Percentiles rank a stretch among this genome's conserved stretches.
Conservation (phyloP, 1,139 yeast species). For the Suhomyces maxii region DNA sequence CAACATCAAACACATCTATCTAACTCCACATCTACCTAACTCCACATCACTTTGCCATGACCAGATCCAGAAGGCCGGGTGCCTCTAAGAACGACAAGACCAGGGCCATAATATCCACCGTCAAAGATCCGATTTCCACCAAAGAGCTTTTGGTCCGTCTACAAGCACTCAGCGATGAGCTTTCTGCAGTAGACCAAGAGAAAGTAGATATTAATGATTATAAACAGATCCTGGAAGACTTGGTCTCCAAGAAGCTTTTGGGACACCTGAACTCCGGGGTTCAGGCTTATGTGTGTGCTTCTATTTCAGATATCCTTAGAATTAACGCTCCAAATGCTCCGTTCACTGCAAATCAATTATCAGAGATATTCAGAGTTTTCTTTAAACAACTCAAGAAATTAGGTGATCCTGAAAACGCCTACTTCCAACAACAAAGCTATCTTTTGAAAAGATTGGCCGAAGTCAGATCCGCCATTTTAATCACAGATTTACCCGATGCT, state of each 20-base stretch:
- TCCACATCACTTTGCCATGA: neutral
- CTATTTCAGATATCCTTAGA: conserved; percentile 73
- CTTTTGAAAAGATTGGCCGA: conserved; percentile 71
- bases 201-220: conserved; percentile 47
- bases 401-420: conserved; percentile 60
- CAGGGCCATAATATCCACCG: conserved; percentile 49
- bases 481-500: conserved; percentile 72
- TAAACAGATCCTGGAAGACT: conserved; percentile 47
- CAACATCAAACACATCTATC: neutral
- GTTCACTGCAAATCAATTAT: conserved; percentile 61
- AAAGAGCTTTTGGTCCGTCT: conserved; percentile 52
- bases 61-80: conserved; percentile 2
- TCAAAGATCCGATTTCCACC: conserved; percentile 54
- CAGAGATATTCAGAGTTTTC: conserved; percentile 63
- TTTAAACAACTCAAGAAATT: conserved; percentile 62
- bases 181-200: conserved; percentile 63
- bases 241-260: conserved; percentile 59
- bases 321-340: conserved; percentile 93
- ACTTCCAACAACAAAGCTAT: conserved; percentile 65
- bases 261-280: conserved; percentile 68
- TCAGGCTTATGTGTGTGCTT: conserved; percentile 70
- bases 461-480: conserved; percentile 73
- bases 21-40: no score
- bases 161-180: conserved; percentile 57
- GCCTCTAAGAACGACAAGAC: conserved; percentile 40